Percentiles rank a stretch among this genome's conserved stretches.
phyloP scores from a whole-genome alignment of 768 basidiomycete genomes.

The Lactarius pseudohatsudake region DNA sequence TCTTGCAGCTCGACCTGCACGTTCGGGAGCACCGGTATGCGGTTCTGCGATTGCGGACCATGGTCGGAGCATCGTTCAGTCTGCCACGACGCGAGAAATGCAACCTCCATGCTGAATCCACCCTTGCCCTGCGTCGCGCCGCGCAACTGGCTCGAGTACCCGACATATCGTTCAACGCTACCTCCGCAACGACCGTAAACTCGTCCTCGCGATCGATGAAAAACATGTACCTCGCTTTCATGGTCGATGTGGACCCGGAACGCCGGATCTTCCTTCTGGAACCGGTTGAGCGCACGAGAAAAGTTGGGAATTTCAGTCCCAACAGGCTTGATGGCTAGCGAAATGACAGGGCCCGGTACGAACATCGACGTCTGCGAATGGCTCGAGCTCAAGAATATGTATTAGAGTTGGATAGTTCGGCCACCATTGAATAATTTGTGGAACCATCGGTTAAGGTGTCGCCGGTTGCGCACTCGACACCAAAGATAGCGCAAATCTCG shows the following conservation, averaged over 20 bases:
- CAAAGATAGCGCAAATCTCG: conserved; percentile 99
- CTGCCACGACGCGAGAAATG: conserved; percentile 33
- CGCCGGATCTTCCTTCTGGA: conserved; percentile 98
- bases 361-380: conserved; percentile 82
- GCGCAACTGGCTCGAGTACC: conserved; percentile 89
- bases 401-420: conserved; percentile 9
- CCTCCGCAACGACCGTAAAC: conserved; percentile 88
- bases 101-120: conserved; percentile 74
- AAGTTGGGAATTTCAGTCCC: conserved; percentile 96
- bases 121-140: conserved; percentile 98
- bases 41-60: conserved; percentile 47
- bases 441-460: conserved; percentile 97
- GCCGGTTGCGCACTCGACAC: conserved; percentile 96
- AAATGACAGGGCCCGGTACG: conserved; percentile 98
- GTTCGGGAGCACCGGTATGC: conserved; percentile 80
- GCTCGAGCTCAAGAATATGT: not conserved
- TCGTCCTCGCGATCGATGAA: conserved; percentile 94
- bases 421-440: conserved; percentile 84
- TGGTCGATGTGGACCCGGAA: conserved; percentile 95
- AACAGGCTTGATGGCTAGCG: conserved; percentile 86
- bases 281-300: conserved; percentile 92
- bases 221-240: conserved; percentile 75
- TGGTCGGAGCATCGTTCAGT: conserved; percentile 17
- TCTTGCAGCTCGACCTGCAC: conserved; percentile 89
- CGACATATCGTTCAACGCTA: conserved; percentile 97